phyloP scores from a whole-genome alignment of 2,329 filamentous ascomycete species.

The Teratosphaeriaceae sp. region DNA sequence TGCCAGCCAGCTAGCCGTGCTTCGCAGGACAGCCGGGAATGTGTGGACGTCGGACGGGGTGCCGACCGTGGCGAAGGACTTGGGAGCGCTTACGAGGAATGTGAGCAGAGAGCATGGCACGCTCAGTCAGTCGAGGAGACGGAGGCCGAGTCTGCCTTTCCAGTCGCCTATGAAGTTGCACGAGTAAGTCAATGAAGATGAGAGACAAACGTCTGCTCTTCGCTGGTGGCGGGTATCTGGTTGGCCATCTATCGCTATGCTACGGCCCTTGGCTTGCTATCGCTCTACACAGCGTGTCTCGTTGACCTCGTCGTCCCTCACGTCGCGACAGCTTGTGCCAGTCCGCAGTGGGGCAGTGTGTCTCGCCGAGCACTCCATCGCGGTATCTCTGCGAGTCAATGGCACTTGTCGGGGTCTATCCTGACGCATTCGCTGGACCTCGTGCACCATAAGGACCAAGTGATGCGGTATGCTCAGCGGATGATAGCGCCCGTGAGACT shows the following conservation, averaged over 20 bases:
- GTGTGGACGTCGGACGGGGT: constrained; percentile 11
- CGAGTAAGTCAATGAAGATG: background rate
- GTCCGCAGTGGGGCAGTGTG: too few species aligned
- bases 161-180: constrained; percentile 16
- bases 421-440: too few species aligned
- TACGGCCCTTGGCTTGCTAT: too few species aligned
- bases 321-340: too few species aligned
- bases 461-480: constrained; percentile 53
- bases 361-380: too few species aligned
- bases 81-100: constrained; percentile 18
- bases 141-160: constrained; percentile 20
- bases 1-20: constrained; percentile 10
- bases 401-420: too few species aligned
- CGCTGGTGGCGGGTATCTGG: background rate
- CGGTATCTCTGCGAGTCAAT: too few species aligned
- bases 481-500: constrained; percentile 74
- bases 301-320: too few species aligned
- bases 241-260: too few species aligned
- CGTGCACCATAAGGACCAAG: too few species aligned
- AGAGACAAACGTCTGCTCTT: background rate
- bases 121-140: constrained; percentile 20
- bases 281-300: too few species aligned
- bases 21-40: constrained; percentile 9
- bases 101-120: constrained; percentile 23
- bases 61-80: constrained; percentile 12